Percentiles rank a stretch among this genome's conserved stretches.
Evolutionary conservation across 495 filamentous ascomycete species (phyloP).

Genomic region (Aspergillus sclerotioniger): DNA sequence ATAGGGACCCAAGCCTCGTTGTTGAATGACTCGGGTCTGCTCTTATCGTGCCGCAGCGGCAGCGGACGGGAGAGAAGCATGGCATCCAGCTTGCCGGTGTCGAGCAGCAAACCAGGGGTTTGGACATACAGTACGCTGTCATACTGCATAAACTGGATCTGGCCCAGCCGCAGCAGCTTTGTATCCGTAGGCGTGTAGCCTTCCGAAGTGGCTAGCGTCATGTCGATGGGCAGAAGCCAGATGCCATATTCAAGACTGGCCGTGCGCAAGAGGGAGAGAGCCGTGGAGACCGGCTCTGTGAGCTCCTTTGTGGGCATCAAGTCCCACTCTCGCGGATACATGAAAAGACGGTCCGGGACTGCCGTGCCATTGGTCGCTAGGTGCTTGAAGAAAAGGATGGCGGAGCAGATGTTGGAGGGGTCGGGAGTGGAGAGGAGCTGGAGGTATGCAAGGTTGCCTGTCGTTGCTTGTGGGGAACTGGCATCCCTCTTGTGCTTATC

Average conservation of each 20-base stretch:
- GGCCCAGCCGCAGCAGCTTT: conserved; percentile 42
- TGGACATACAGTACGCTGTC: conserved; percentile 45
- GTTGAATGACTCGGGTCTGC: conserved; percentile 37
- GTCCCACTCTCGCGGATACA: conserved; percentile 50
- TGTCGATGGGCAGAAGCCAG: conserved; percentile 49
- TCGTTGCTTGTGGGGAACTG: neutral
- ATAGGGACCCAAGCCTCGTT: conserved; percentile 47
- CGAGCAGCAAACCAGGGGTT: conserved; percentile 40
- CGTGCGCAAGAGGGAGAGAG: conserved; percentile 35
- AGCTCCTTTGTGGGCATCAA: conserved; percentile 24
- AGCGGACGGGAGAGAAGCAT: conserved; percentile 38
- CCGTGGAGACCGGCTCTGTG: conserved; percentile 27
- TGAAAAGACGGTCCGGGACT: conserved; percentile 47
- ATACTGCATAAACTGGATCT: conserved; percentile 50
- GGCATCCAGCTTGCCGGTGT: conserved; percentile 38
- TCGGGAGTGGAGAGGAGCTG: conserved; percentile 45
- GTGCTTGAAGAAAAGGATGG: conserved; percentile 45
- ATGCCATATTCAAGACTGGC: conserved; percentile 44
- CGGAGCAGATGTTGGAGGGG: conserved; percentile 46
- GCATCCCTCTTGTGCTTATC: conserved; percentile 1
- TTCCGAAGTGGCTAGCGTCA: conserved; percentile 33
- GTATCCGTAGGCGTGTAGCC: conserved; percentile 41
- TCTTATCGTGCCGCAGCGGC: conserved; percentile 36
- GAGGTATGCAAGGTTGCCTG: conserved; percentile 44
- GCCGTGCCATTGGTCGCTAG: conserved; percentile 35